phyloP scores from a whole-genome alignment of 805 yeast genomes.

The Blastobotrys mokoenaii region DNA sequence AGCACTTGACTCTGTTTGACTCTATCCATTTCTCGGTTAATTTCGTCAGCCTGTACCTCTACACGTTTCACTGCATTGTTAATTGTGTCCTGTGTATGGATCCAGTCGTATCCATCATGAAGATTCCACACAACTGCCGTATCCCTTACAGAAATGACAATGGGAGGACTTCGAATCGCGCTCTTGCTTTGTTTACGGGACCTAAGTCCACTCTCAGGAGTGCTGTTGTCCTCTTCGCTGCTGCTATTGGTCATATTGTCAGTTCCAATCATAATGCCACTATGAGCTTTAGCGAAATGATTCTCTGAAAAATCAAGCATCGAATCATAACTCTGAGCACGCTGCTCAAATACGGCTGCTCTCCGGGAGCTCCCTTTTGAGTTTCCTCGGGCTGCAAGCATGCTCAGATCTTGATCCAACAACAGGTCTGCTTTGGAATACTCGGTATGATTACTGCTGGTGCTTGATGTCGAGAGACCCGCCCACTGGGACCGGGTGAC shows the following conservation, averaged over 20 bases:
- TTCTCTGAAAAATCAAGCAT: slow-evolving; percentile 17
- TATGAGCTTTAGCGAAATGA: slow-evolving; percentile 18
- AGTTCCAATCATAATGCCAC: neutral
- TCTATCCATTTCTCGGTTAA: slow-evolving; percentile 16
- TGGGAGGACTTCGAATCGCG: neutral
- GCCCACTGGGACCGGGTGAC: slow-evolving; percentile 12
- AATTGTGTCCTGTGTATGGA: slow-evolving; percentile 60
- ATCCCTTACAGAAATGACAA: neutral
- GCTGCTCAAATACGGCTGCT: slow-evolving; percentile 15
- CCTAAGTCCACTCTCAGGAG: neutral
- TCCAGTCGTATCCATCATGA: slow-evolving; percentile 93
- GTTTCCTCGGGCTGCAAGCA: slow-evolving; percentile 18
- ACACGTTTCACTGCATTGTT: slow-evolving; percentile 55
- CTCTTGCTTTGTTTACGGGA: too few species aligned
- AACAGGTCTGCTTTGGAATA: slow-evolving; percentile 23
- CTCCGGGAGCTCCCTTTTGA: neutral
- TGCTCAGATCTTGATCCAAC: slow-evolving; percentile 27
- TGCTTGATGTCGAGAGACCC: slow-evolving; percentile 11
- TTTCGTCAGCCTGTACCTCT: slow-evolving; percentile 40
- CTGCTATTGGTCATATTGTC: slow-evolving; percentile 1
- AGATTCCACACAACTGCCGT: slow-evolving; percentile 32
- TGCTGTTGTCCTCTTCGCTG: neutral
- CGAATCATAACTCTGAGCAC: slow-evolving; percentile 13
- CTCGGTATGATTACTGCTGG: slow-evolving; percentile 4
- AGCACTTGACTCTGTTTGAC: slow-evolving; percentile 1